Base-by-base conservation (phyloP, 2,329 filamentous ascomycete genomes). In the Arthrobotrys pseudoclavata region DNA sequence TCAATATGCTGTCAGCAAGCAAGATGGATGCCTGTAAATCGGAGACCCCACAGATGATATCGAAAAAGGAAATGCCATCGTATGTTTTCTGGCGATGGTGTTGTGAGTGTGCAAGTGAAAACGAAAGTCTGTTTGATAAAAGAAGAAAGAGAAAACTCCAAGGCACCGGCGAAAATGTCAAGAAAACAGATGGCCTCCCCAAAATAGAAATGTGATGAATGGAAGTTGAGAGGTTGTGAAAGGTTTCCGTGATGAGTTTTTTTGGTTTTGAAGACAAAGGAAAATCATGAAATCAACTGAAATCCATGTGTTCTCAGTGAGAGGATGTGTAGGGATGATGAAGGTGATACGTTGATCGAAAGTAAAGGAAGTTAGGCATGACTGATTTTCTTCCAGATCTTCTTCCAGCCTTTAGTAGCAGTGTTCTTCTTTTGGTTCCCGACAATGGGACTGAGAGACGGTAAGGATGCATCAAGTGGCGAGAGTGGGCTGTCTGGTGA, bases 361-460 rank as follows among this genome's bases (percentile, higher is more conserved):
- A 52, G 3, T n/a, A 24, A 15, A 29, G 24, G 9, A 34, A 40
- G 47, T 62, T 47, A 77, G 22, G 47, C 74, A 13, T 71, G 40
- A 40, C 67, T 71, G 55, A 77, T 77, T 61, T 77, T 77, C 67
- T 71, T 77, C 74, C 74, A 77, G 55, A 77, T 77, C 61, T 77
- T 77, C 47, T 77, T 77, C 74, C 74, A 77, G 15, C 67, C 66
- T 34, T 68, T 71, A 4, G 60, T 67, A 24, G 67, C 31, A 12
- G 60, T 52, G 18, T 22, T 62, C 60, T 77, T 77, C 52, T 71
- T 70, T 22, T 69, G 57, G 20, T 6, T 26, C 18, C 31, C 34
- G 24, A 55, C 22, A 15, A 64, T 67, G 31, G 69, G 64, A 31
- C 34, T 61, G 15, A 67, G 61, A 22, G 66, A 52, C 2, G 42